These are phyloP conservation scores for Zelopaecilomyces penicillatus DNA, from an alignment of 2,329 filamentous ascomycete species.

Conservation along the genomic window DNA sequence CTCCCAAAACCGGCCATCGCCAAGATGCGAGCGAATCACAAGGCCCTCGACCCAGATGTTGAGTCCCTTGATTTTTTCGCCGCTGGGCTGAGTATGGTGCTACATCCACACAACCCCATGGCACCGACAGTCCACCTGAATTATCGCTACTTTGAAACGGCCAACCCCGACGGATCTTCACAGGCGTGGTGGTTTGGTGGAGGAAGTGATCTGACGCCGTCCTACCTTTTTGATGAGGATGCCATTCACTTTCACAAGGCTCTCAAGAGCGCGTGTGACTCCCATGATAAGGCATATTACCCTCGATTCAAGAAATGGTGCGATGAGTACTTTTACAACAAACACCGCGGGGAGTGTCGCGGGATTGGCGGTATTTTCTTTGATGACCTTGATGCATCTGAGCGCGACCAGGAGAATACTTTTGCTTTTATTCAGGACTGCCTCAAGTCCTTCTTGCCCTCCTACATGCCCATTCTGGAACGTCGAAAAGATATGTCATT, in stretches of 20 bases:
- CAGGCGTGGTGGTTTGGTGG: constrained; percentile 99
- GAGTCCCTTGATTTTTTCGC: constrained; percentile 92
- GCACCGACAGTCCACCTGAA: constrained; percentile 96
- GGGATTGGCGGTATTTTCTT: constrained; percentile 98
- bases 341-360: constrained; percentile 78
- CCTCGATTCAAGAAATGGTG: constrained; percentile 97
- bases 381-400: constrained; percentile 83
- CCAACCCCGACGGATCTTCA: constrained; percentile 67
- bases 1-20: constrained; percentile 79
- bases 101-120: constrained; percentile 93
- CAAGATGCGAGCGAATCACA: constrained; percentile 93
- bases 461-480: constrained; percentile 82
- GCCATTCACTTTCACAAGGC: constrained; percentile 93
- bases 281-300: constrained; percentile 87
- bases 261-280: constrained; percentile 87
- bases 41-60: constrained; percentile 69
- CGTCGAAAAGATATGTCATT: constrained; percentile 87
- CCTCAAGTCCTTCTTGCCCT: constrained; percentile 78
- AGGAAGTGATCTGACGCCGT: constrained; percentile 85
- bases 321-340: constrained; percentile 93
- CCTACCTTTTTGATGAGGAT: constrained; percentile 94
- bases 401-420: constrained; percentile 79
- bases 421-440: constrained; percentile 86
- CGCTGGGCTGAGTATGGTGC: constrained; percentile 81
- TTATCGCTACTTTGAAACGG: constrained; percentile 97